A percentile compares a stretch with the other conserved stretches of the same genome.
phyloP scores from a whole-genome alignment of 495 filamentous ascomycete genomes.

The Tuber aestivum region DNA sequence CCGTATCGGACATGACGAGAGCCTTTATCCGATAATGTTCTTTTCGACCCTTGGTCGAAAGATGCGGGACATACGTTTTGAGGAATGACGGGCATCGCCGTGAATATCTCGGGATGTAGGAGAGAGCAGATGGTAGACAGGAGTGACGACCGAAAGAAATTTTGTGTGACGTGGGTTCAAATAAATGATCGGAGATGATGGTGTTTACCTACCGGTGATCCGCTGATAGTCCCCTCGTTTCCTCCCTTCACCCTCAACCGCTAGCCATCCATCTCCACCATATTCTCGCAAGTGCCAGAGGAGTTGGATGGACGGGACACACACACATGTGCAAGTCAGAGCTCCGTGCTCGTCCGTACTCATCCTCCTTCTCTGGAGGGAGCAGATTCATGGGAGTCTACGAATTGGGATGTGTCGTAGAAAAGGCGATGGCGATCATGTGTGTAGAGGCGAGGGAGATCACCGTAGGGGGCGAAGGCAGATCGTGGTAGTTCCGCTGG shows the following conservation, averaged over 20 bases:
- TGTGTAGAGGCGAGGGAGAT: constrained; percentile 28
- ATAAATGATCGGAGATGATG: constrained; percentile 29
- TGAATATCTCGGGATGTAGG: constrained; percentile 17
- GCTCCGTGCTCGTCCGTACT: constrained; percentile 39
- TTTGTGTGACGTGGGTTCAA: constrained; percentile 25
- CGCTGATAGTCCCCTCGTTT: constrained; percentile 21
- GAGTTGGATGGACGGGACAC: constrained; percentile 21
- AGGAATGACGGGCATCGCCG: constrained; percentile 23
- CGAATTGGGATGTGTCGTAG: constrained; percentile 7
- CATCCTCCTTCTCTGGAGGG: constrained; percentile 7
- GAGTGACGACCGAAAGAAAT: constrained; percentile 17
- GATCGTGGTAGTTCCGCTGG: constrained; percentile 31
- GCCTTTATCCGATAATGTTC: constrained; percentile 19
- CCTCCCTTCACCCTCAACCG: constrained; percentile 20
- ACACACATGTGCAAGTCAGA: constrained; percentile 35
- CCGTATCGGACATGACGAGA: constrained; percentile 8
- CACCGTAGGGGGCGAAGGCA: constrained; percentile 19
- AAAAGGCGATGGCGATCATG: constrained; percentile 9
- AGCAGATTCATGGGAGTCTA: constrained; percentile 3
- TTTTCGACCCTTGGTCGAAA: constrained; percentile 17
- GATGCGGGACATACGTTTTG: constrained; percentile 19
- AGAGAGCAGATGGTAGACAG: constrained; percentile 16
- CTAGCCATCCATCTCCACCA: constrained; percentile 8
- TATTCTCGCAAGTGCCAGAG: constrained; percentile 16
- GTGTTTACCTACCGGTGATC: constrained; percentile 29